phyloP scores from a whole-genome alignment of 768 basidiomycete genomes.

The Leccinum variicolor region DNA sequence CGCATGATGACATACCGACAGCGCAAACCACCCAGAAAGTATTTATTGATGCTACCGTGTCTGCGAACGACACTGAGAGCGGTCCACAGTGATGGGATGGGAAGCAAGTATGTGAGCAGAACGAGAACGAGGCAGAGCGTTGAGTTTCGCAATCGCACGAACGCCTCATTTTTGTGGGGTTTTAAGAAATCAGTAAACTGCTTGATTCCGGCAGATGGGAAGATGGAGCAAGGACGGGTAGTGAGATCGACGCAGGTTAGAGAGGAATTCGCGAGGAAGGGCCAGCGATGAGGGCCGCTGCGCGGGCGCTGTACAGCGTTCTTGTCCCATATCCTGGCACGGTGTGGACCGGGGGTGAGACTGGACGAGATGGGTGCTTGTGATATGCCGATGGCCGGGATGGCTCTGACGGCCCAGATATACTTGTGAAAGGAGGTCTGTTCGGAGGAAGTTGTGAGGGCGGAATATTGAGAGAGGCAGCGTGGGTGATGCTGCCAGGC shows the following conservation, averaged over 20 bases:
- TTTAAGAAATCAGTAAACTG: constrained; percentile 26
- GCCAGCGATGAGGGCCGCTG: constrained; percentile 4
- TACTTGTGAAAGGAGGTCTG: constrained; percentile 22
- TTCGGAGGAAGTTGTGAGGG: constrained; percentile 8
- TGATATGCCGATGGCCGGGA: background rate
- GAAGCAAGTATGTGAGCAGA: constrained; percentile 37
- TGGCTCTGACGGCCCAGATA: constrained; percentile 9
- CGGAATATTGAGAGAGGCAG: constrained; percentile 17
- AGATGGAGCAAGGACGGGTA: constrained; percentile 13
- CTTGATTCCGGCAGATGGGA: constrained; percentile 3
- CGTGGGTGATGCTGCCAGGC: constrained; percentile 21
- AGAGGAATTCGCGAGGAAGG: constrained; percentile 28
- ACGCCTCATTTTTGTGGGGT: constrained; percentile 36
- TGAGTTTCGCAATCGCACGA: constrained; percentile 38
- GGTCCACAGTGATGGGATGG: constrained; percentile 36
- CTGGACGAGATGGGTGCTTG: constrained; percentile 20
- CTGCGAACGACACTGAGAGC: constrained; percentile 31
- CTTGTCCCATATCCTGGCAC: constrained; percentile 20
- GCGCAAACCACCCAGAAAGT: constrained; percentile 25
- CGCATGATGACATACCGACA: constrained; percentile 24
- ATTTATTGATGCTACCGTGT: background rate
- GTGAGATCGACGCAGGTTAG: constrained; percentile 32
- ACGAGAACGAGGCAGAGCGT: constrained; percentile 31
- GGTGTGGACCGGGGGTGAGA: constrained; percentile 25
- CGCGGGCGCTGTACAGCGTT: constrained; percentile 2